Evolutionary conservation across 148 eudicot species (phyloP), one percentile per base, ranked within the genome.

Genomic region (Cornus suecica): DNA sequence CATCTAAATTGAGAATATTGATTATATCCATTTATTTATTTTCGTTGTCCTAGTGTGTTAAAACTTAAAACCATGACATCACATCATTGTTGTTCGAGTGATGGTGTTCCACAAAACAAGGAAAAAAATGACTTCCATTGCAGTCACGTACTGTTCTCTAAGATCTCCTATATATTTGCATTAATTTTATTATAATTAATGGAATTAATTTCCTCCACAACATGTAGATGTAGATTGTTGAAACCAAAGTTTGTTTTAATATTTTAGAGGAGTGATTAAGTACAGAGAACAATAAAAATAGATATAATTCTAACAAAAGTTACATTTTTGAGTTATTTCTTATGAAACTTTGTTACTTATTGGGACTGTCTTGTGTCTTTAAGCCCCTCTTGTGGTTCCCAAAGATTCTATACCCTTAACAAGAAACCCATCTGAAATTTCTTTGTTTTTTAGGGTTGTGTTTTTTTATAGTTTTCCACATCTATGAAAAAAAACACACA

Each of bases 261-360:
- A 11, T 11, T 11, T 11, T 24, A 61, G 11, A 61, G 23, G 25
- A 8, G 11, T 23, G 65, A n/a, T 7, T 7, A 28, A 61, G 23
- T 61, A 61, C 27, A 61, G 0, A 48, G 54, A 48, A 48, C 54
- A 48, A 58, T 58, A n/a, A 58, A 58, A 18, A n/a, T 58, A 58
- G 0, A 37, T 32, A 52, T 52, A 52, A 52, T 52, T 4, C 5
- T 14, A 52, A 14, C 9, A 58, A 58, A 58, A 18, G 1, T 24
- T 58, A 6, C 62, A 58, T 58, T 5, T 18, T 5, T 20, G 62
- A 58, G 62, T 18, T 11, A 28, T 10, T 64, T 26, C 34, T 64
- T 64, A 64, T 64, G 67, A 64, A 64, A 20, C 67, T 64, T 64
- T 64, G 67, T 27, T 2, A 64, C 67, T 30, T 64, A 27, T 27